Percentiles rank a stretch among this genome's conserved stretches.
phyloP scores from a whole-genome alignment of 2,329 filamentous ascomycete species.

The Xylariaceae sp. region DNA sequence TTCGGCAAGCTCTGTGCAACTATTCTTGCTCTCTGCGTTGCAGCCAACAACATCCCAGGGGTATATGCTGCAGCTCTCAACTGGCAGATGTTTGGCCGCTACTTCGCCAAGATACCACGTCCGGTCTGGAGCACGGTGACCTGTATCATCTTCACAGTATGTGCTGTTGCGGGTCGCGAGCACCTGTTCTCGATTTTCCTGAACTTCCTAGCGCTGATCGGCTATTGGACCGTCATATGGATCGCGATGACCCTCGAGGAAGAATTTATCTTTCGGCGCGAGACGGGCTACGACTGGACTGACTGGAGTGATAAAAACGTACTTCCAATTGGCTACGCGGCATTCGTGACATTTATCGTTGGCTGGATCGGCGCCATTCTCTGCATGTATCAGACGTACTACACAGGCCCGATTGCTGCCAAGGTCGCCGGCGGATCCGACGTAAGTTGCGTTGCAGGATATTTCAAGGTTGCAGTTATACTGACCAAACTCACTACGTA shows the following conservation, averaged over 20 bases:
- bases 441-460: constrained; percentile 4
- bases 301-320: constrained; percentile 61
- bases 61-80: constrained; percentile 66
- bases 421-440: constrained; percentile 8
- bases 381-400: constrained; percentile 72
- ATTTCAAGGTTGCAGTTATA: too few relatives aligned
- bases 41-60: constrained; percentile 67
- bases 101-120: constrained; percentile 60
- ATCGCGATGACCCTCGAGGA: constrained; percentile 41
- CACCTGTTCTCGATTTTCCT: constrained; percentile 66
- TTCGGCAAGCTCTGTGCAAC: constrained; percentile 72
- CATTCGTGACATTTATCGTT: constrained; percentile 61
- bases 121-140: constrained; percentile 64
- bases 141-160: constrained; percentile 61
- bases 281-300: constrained; percentile 59
- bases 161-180: constrained; percentile 63
- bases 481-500: too few relatives aligned
- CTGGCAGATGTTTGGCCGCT: constrained; percentile 66
- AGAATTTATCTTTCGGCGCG: constrained; percentile 61
- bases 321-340: constrained; percentile 65
- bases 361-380: constrained; percentile 68
- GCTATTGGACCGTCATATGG: constrained; percentile 68
- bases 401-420: constrained; percentile 59
- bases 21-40: constrained; percentile 63
- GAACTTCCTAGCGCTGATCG: constrained; percentile 71